Base-by-base conservation (phyloP, 441 rosid genomes). In the Corymbia citriodora region DNA sequence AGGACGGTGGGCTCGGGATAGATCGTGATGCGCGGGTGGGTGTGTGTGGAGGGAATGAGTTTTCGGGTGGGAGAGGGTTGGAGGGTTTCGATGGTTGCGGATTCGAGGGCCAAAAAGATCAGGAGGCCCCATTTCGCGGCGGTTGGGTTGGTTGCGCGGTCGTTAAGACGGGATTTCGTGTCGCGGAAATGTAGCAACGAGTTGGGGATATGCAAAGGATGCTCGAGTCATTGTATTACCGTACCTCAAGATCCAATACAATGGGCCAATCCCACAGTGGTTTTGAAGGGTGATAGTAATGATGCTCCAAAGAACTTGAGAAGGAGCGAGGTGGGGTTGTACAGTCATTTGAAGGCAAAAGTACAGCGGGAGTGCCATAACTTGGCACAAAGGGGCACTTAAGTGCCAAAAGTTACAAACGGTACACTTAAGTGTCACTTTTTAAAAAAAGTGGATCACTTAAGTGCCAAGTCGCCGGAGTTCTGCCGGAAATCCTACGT, bases 321-420 rank as follows among this genome's bases (percentile, higher is more conserved):
- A 52, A 87, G 53, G 87, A 31, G n/a, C 68, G 91, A 88, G 65
- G 88, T 21, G 13, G 54, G 54, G n/a, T n/a, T 82, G 17, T 13
- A 25, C 12, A 65, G 88, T 89, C 89, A 90, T 90, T 70, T 92
- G 68, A 92, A 93, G n/a, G n/a, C n/a, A n/a, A n/a, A n/a, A n/a
- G n/a, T n/a, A n/a, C n/a, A n/a, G n/a, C n/a, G n/a, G n/a, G n/a
- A n/a, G n/a, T n/a, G n/a, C n/a, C n/a, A n/a, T n/a, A n/a, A n/a
- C n/a, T n/a, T n/a, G n/a, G n/a, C n/a, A n/a, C n/a, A n/a, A n/a
- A n/a, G n/a, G n/a, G n/a, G n/a, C n/a, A n/a, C n/a, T n/a, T n/a
- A n/a, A n/a, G n/a, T n/a, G n/a, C n/a, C n/a, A n/a, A n/a, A n/a
- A n/a, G n/a, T n/a, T n/a, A n/a, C n/a, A n/a, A n/a, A n/a, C n/a